Conservation (phyloP, 164 flowering plant species). For the Vitis rotundifolia region DNA sequence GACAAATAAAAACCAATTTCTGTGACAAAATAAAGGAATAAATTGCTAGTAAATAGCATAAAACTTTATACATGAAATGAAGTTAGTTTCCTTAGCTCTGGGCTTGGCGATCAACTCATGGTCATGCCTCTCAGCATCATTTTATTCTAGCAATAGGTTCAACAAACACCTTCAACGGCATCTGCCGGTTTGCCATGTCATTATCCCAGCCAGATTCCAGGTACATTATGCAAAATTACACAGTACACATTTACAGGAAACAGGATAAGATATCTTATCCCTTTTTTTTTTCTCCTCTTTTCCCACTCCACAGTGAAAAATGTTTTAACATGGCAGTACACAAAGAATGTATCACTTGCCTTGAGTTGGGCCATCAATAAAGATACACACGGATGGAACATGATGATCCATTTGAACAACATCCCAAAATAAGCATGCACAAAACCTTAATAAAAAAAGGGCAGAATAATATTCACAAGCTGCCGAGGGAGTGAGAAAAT, state of each 20-base stretch:
- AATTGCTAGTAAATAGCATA: too few relatives aligned
- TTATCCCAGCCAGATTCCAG: too few relatives aligned
- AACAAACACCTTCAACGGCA: too few relatives aligned
- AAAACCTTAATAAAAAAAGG: neutral
- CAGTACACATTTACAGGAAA: too few relatives aligned
- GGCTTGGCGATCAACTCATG: neutral
- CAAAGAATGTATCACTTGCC: neutral
- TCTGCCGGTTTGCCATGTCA: too few relatives aligned
- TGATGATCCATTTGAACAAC: slow-evolving; percentile 6
- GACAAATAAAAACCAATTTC: too few relatives aligned
- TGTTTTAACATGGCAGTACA: neutral
- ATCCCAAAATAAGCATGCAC: slow-evolving; percentile 1
- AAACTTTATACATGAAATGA: too few relatives aligned
- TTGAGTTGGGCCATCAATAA: neutral
- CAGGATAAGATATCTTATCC: too few relatives aligned
- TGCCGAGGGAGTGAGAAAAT: slow-evolving; percentile 2
- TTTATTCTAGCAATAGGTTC: too few relatives aligned
- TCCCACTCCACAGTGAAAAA: neutral
- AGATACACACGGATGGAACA: slow-evolving; percentile 8
- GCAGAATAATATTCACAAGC: slow-evolving; percentile 6
- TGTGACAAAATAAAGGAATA: too few relatives aligned
- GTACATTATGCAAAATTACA: too few relatives aligned
- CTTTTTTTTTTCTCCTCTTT: neutral
- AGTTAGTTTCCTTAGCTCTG: neutral
- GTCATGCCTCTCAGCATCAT: too few relatives aligned